Evolutionary conservation across 306 rosid species (phyloP), one percentile per base, ranked within the genome.

Genomic region (Trichosanthes cucumerina): DNA sequence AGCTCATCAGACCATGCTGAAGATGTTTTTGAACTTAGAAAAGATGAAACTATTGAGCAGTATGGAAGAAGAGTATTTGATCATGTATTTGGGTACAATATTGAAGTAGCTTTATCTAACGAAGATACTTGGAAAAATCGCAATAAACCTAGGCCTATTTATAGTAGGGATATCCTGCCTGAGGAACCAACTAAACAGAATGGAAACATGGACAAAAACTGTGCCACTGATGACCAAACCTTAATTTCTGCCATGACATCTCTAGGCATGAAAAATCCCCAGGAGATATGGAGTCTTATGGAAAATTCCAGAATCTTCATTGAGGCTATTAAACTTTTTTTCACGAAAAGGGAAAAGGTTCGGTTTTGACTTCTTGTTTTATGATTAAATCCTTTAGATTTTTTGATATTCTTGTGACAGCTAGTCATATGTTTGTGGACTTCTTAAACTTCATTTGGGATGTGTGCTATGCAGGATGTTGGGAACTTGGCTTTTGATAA

Each of bases 41-140:
- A 88, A 69, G 93, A 89, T 70, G 99, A 96, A 85, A 93, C 87
- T 80, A 80, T 93, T 78, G 93, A 84, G 79, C 93, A 91, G 82
- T 96, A 96, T 87, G 98, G 98, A 75, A 90, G 83, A 81, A 92
- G 89, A 89, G 85, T 96, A 79, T 96, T 86, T 81, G 99, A 96
- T 86, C 99, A 96, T 84, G 98, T 96, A 26, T 96, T 96, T 85
- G 98, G 98, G 76, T 96, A 91, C 80, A 96, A 96, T 82, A 92
- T 96, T 79, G 96, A 90, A 86, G 83, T 82, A 77, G 99, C 99
- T 77, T 83, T 96, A 84, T 87, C 98, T 69, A 93, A 93, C 81
- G 91, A 93, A 79, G 97, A 91, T 84, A 96, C 99, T 70, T 96
- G 99, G 99, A 93, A 96, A 85, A 93, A 90, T 83, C 96, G 99